Percentiles rank a stretch among this genome's conserved stretches.
Evolutionary conservation across 1,139 yeast genomes (phyloP).

Genomic region (Maudiozyma humilis): DNA sequence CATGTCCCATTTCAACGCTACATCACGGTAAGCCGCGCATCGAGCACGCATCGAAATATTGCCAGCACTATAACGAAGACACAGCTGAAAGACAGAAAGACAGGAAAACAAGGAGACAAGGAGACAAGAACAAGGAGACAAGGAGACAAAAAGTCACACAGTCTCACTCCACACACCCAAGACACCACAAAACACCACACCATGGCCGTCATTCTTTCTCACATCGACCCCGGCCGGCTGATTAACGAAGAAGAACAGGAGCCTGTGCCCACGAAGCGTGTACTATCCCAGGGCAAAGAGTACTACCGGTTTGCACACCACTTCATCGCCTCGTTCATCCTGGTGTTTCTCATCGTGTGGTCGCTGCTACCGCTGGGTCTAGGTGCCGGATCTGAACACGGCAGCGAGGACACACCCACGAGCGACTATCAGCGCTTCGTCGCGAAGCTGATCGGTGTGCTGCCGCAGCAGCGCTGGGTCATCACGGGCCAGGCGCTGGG

Average conservation of each 20-base stretch:
- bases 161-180: too few relatives aligned
- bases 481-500: slow-evolving; percentile 19
- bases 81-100: too few relatives aligned
- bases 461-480: slow-evolving; percentile 27
- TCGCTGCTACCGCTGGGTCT: slow-evolving; percentile 17
- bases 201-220: too few relatives aligned
- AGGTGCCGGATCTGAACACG: too few relatives aligned
- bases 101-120: too few relatives aligned
- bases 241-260: slow-evolving; percentile 1
- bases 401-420: neutral
- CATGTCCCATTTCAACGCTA: too few relatives aligned
- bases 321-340: slow-evolving; percentile 16
- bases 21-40: too few relatives aligned
- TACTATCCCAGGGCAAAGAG: slow-evolving; percentile 11
- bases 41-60: too few relatives aligned
- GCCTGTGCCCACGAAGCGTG: neutral
- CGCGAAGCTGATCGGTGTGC: slow-evolving; percentile 13
- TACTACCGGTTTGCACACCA: slow-evolving; percentile 26
- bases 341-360: slow-evolving; percentile 19
- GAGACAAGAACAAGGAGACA: too few relatives aligned
- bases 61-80: too few relatives aligned
- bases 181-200: too few relatives aligned
- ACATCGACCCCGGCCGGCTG: neutral
- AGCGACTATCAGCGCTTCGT: slow-evolving; percentile 1
- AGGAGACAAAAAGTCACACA: too few relatives aligned